Percentiles rank a stretch among this genome's conserved stretches.
phyloP scores from a whole-genome alignment of 768 basidiomycete genomes.

The Naematelia aurantialba region DNA sequence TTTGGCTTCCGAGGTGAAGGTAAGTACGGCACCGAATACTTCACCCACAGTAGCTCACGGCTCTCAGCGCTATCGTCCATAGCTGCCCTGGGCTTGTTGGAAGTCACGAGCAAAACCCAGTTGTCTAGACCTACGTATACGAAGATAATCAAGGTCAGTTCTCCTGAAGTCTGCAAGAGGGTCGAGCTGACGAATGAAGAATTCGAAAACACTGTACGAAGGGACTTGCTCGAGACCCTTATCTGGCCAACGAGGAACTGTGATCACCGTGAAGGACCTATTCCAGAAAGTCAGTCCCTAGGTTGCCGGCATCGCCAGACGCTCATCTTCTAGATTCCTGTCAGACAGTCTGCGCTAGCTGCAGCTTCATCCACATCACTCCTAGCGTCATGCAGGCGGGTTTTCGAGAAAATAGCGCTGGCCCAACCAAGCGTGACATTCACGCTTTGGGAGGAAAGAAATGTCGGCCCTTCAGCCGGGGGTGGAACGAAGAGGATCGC shows the following conservation, averaged over 20 bases:
- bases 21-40: constrained; percentile 40
- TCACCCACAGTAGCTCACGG: not conserved
- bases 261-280: constrained; percentile 76
- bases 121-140: constrained; percentile 67
- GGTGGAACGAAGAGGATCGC: constrained; percentile 51
- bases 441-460: constrained; percentile 56
- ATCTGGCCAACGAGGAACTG: constrained; percentile 70
- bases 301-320: not conserved
- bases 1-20: constrained; percentile 97
- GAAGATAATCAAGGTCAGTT: constrained; percentile 67
- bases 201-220: constrained; percentile 63
- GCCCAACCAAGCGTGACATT: constrained; percentile 70
- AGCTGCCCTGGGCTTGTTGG: constrained; percentile 71
- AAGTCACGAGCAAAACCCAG: constrained; percentile 73
- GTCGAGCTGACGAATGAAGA: constrained; percentile 53
- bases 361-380: constrained; percentile 63
- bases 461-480: constrained; percentile 10
- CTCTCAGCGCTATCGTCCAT: constrained; percentile 73
- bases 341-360: constrained; percentile 51
- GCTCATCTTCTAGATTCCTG: constrained; percentile 24
- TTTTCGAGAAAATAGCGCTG: constrained; percentile 69
- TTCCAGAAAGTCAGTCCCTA: constrained; percentile 68
- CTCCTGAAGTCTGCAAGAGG: too few species aligned
- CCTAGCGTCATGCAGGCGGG: constrained; percentile 64
- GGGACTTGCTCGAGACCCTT: constrained; percentile 74